A percentile compares a stretch with the other conserved stretches of the same genome.
Evolutionary conservation across 495 filamentous ascomycete genomes (phyloP).

Genomic region (Clohesyomyces aquaticus): DNA sequence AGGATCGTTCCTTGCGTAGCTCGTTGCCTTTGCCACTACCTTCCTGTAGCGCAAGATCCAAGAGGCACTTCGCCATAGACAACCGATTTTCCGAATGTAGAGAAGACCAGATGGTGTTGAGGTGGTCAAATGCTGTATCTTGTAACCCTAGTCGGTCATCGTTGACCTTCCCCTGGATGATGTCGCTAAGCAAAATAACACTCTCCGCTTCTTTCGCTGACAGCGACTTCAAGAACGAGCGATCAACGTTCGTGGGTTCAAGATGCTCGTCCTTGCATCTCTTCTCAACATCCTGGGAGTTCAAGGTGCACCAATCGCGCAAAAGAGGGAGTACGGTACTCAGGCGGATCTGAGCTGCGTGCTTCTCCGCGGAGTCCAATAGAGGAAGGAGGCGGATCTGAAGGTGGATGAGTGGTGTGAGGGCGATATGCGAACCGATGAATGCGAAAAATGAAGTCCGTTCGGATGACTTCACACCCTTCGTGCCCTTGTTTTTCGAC

Average conservation of each 20-base stretch:
- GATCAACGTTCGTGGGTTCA: constrained; percentile 61
- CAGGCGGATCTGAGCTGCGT: constrained; percentile 66
- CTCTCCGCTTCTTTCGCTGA: constrained; percentile 69
- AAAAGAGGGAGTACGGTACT: constrained; percentile 72
- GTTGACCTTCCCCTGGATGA: constrained; percentile 34
- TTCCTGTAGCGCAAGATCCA: constrained; percentile 55
- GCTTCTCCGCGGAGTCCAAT: constrained; percentile 70
- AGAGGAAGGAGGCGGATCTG: constrained; percentile 71
- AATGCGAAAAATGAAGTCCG: constrained; percentile 63
- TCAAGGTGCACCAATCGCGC: constrained; percentile 62
- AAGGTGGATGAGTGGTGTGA: constrained; percentile 66
- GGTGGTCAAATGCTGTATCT: constrained; percentile 63
- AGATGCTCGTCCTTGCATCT: constrained; percentile 63
- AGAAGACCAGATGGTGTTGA: constrained; percentile 70
- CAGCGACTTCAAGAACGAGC: constrained; percentile 63
- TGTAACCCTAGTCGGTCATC: constrained; percentile 55
- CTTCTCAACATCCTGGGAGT: constrained; percentile 49
- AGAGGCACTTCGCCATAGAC: constrained; percentile 61
- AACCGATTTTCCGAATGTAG: constrained; percentile 67
- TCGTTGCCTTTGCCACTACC: constrained; percentile 4
- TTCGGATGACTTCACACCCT: constrained; percentile 21
- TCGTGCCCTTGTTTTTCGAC: constrained; percentile 18
- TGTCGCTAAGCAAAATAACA: constrained; percentile 59
- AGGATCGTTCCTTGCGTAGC: constrained; percentile 17
- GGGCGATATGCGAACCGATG: constrained; percentile 70